phyloP scores from a whole-genome alignment of 805 yeast species.

The Lipomyces sp. region DNA sequence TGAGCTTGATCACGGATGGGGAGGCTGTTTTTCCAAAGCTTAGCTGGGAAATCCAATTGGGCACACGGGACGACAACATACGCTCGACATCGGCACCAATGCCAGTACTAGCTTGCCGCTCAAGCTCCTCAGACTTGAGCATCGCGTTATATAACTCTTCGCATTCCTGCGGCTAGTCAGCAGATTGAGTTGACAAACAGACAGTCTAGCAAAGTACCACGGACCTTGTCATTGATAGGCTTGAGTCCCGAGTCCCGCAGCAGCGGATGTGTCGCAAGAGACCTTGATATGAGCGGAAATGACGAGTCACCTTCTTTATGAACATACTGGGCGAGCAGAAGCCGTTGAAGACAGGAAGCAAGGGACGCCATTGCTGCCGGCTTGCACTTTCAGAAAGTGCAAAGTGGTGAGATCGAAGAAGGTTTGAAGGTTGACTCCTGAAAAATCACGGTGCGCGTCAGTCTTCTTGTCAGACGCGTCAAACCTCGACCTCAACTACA shows the following conservation, averaged over 20 bases:
- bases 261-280: constrained; percentile 29
- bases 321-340: constrained; percentile 30
- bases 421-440: too few species aligned
- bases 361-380: constrained; percentile 1
- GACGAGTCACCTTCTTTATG: constrained; percentile 31
- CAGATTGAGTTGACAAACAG: too few species aligned
- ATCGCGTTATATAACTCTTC: constrained; percentile 22
- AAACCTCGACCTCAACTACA: too few species aligned
- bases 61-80: constrained; percentile 1
- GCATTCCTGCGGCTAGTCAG: constrained; percentile 22
- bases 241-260: constrained; percentile 22
- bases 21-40: constrained; percentile 18
- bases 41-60: neutral
- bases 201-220: too few species aligned
- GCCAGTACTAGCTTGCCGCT: constrained; percentile 21
- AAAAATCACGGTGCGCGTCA: too few species aligned
- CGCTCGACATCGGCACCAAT: constrained; percentile 23
- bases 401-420: too few species aligned
- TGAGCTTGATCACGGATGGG: constrained; percentile 28
- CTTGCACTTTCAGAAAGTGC: too few species aligned
- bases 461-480: too few species aligned
- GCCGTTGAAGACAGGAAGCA: constrained; percentile 22
- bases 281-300: constrained; percentile 25
- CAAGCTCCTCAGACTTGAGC: constrained; percentile 22
- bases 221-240: constrained; percentile 18